phyloP scores from a whole-genome alignment of 495 filamentous ascomycete species.

The Hypomontagnella monticulosa region DNA sequence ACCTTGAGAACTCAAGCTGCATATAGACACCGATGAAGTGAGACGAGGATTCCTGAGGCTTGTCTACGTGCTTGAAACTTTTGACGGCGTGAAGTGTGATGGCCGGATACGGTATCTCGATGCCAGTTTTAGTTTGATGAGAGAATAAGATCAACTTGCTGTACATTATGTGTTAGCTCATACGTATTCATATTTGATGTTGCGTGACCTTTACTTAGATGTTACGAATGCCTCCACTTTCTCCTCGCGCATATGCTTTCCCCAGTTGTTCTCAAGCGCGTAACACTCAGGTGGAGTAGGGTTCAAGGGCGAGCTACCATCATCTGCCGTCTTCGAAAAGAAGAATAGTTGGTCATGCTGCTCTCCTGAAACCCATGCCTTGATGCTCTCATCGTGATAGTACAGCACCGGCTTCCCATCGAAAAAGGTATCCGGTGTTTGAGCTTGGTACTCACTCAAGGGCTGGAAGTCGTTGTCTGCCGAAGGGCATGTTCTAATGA shows the following conservation, averaged over 20 bases:
- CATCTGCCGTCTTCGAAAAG: slow-evolving; percentile 49
- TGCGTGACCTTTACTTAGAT: slow-evolving; percentile 68
- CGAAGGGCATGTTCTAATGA: slow-evolving; percentile 54
- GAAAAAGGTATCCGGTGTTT: slow-evolving; percentile 86
- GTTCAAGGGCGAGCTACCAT: slow-evolving; percentile 2
- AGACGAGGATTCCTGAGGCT: slow-evolving; percentile 33
- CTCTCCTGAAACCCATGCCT: slow-evolving; percentile 63
- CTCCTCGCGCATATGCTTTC: slow-evolving; percentile 51
- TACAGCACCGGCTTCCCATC: slow-evolving; percentile 81
- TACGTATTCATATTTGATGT: neutral
- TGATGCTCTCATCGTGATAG: slow-evolving; percentile 71
- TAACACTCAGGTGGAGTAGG: slow-evolving; percentile 48
- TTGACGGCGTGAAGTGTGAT: slow-evolving; percentile 92
- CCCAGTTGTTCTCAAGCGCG: slow-evolving; percentile 47
- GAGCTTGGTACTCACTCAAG: slow-evolving; percentile 80
- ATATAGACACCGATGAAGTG: slow-evolving; percentile 69
- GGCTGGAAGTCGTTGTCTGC: slow-evolving; percentile 68
- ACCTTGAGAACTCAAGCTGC: slow-evolving; percentile 72
- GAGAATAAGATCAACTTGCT: slow-evolving; percentile 82
- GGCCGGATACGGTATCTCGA: slow-evolving; percentile 85
- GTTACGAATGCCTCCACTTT: slow-evolving; percentile 79
- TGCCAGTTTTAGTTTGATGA: slow-evolving; percentile 64
- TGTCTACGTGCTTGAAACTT: slow-evolving; percentile 55
- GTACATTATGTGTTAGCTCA: slow-evolving; percentile 25
- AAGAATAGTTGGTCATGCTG: slow-evolving; percentile 58